Evolutionary conservation across 441 rosid genomes (phyloP), one percentile per base, ranked within the genome.

Genomic region (Pelargonium citronellum): DNA sequence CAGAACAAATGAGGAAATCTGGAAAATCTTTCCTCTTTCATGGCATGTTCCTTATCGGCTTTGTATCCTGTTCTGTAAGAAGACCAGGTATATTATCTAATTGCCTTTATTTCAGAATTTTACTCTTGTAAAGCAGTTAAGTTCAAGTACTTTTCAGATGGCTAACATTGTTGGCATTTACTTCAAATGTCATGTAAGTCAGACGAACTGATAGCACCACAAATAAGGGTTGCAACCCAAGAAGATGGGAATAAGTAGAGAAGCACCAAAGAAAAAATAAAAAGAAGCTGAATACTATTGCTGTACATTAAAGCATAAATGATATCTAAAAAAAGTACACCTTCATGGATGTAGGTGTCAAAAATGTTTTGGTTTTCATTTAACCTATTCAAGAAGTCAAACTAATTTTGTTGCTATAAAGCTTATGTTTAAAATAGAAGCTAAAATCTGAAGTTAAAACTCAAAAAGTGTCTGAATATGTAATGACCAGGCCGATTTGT

Each of bases 41-140:
- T 95, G 99, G 99, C 97, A 91, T 78, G 99, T 95, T 64, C 95
- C 98, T 27, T 95, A 95, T 79, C 89, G 93, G 65, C 85, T 95
- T n/a, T 92, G 96, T 79, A 92, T 95, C 84, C 93, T 85, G 73
- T 95, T 95, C 83, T 95, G 97, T 82, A 92, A 92, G 85, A 83
- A 88, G 82, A 95, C 99, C 44, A 92, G 97, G 99, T 95, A 81
- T 24, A 27, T 27, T 13, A 27, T 47, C 60, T 63, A 3, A 63
- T 63, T 34, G 44, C 13, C 44, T 34, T 12, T 27, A 24, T 63
- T 12, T 24, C n/a, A 8, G 2, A 10, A 15, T 61, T 30, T 7
- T 53, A 55, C 20, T 19, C 22, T 70, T 30, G 17, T 44, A 68
- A 39, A 61, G 20, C 22, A 19, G 6, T 2, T 5, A 34, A 20